Evolutionary conservation across 192 early-diverging fungal species (phyloP).

Genomic region (Coemansia sp.): DNA sequence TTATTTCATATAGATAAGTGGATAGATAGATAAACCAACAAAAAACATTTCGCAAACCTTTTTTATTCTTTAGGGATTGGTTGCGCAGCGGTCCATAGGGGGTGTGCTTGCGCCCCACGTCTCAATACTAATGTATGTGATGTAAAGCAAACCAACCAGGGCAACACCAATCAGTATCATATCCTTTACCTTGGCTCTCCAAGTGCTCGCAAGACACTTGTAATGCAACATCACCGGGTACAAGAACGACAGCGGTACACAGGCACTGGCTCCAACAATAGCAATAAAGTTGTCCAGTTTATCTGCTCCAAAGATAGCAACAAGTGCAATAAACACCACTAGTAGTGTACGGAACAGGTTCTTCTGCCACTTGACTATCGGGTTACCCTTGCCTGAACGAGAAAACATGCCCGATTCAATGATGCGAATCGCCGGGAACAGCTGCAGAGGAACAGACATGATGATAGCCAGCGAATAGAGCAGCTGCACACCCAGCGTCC

Average conservation of each 20-base stretch:
- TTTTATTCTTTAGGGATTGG: too few species aligned
- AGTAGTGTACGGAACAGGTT: constrained; percentile 73
- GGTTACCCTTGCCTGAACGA: constrained; percentile 75
- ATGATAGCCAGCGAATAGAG: constrained; percentile 91
- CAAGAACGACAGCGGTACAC: constrained; percentile 72
- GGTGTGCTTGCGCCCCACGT: constrained; percentile 41
- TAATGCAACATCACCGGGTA: constrained; percentile 86
- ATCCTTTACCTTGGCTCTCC: constrained; percentile 54
- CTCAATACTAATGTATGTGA: constrained; percentile 71
- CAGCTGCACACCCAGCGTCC: constrained; percentile 70
- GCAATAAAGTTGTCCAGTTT: constrained; percentile 80
- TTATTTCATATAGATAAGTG: too few species aligned
- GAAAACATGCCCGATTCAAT: constrained; percentile 83
- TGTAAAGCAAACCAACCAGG: constrained; percentile 69
- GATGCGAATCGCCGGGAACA: constrained; percentile 94
- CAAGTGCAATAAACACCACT: constrained; percentile 62
- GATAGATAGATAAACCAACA: too few species aligned
- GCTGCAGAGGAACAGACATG: constrained; percentile 86
- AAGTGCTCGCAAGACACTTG: constrained; percentile 55
- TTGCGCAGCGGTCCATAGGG: constrained; percentile 32
- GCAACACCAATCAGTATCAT: constrained; percentile 65
- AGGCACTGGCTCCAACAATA: constrained; percentile 76
- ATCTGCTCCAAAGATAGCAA: constrained; percentile 73
- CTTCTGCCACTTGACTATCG: constrained; percentile 80
- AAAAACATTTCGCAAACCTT: too few species aligned